Conservation (phyloP, 2,329 filamentous ascomycete species). For the Periconia sp. region DNA sequence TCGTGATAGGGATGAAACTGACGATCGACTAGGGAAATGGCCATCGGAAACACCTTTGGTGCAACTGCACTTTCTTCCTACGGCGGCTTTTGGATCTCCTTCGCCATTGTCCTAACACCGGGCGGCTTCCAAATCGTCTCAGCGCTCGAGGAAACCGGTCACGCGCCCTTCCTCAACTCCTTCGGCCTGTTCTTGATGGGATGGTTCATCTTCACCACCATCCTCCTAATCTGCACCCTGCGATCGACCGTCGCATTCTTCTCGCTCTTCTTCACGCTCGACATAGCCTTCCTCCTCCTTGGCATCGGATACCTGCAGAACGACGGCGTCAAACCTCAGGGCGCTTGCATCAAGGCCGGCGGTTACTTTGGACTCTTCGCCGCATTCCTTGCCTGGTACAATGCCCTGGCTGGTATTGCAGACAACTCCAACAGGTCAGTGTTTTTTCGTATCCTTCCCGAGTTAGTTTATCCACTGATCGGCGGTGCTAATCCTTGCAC, state of each 20-base stretch:
- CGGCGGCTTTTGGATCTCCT: constrained; percentile 64
- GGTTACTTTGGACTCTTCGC: constrained; percentile 57
- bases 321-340: constrained; percentile 44
- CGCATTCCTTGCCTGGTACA: constrained; percentile 58
- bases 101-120: constrained; percentile 60
- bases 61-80: constrained; percentile 63
- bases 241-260: constrained; percentile 62
- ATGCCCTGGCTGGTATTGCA: constrained; percentile 58
- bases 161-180: constrained; percentile 52
- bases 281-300: constrained; percentile 61
- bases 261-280: constrained; percentile 59
- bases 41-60: constrained; percentile 64
- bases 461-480: not conserved
- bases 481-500: constrained; percentile 11
- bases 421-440: constrained; percentile 54
- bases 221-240: constrained; percentile 59
- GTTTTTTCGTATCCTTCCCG: not conserved
- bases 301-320: constrained; percentile 55
- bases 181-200: constrained; percentile 61
- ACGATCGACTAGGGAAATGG: constrained; percentile 49
- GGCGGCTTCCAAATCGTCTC: constrained; percentile 54
- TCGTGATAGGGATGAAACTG: constrained; percentile 3
- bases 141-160: constrained; percentile 37
- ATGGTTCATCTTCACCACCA: constrained; percentile 62
- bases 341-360: constrained; percentile 52